Evolutionary conservation across 1,284 basidiomycete genomes (phyloP), one percentile per base, ranked within the genome.

Genomic region (Fistulinella staudtii): DNA sequence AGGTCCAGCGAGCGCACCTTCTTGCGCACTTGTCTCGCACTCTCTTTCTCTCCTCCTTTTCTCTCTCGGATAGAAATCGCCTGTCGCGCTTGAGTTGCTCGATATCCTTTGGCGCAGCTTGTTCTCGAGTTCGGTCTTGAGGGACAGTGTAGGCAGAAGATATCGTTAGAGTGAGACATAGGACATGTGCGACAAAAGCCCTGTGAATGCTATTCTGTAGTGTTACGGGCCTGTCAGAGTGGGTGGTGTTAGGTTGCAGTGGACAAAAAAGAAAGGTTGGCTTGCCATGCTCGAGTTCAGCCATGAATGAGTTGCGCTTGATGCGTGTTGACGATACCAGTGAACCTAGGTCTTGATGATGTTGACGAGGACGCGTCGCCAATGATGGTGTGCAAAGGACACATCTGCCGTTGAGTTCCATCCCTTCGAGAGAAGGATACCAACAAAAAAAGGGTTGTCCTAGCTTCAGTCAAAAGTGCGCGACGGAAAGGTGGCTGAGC

Each of bases 31-130:
- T 31, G 72, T 71, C 1, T 55, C 60, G 8, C 72, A 65, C 45
- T 83, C 60, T 67, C 30, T 67, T 43, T 73, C 70, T 8, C 60
- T 65, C 84, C 50, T 75, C 77, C 54, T 79, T 75, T 48, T 80
- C 76, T 14, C 74, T 60, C 53, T 83, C 79, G 0, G 79, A 64
- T 30, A 85, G 68, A 66, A 71, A 85, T 15, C 81, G 67, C 25
- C 82, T 63, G 55, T 88, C 85, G n/a, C 74, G 67, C 55, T 85
- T 79, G 4, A 87, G 67, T 37, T 75, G 64, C 36, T 82, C 82
- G 20, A 63, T 78, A 51, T 78, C 47, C 53, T 78, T 63, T 86
- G 81, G 17, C 77, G 68, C 8, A 87, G 63, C 58, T 79, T 80
- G 13, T 72, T 72, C 58, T 87, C 82, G 23, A 85, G 64, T 25